Conservation (phyloP, 2,329 filamentous ascomycete species). For the Myriosclerotinia duriaeana region DNA sequence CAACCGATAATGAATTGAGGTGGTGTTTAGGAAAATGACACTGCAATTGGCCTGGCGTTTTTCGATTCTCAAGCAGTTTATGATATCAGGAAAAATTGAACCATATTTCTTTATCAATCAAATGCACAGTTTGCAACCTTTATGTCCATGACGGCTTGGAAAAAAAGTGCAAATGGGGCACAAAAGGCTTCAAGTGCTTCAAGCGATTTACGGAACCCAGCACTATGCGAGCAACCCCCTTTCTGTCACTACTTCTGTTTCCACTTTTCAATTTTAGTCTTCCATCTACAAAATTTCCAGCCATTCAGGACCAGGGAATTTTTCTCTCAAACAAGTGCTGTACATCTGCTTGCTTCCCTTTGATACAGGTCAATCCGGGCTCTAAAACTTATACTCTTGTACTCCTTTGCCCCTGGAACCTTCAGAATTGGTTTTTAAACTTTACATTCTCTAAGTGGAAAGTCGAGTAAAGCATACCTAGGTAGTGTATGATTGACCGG, state of each 20-base stretch:
- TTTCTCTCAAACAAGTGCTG: neutral
- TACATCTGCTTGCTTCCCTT: neutral
- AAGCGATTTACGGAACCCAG: neutral
- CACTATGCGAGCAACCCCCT: neutral
- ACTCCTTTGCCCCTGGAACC: neutral
- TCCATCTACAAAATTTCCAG: neutral
- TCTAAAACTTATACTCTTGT: neutral
- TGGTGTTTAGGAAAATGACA: slow-evolving; percentile 23
- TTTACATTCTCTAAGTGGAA: neutral
- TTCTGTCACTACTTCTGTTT: neutral
- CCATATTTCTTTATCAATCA: neutral
- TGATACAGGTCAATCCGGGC: neutral
- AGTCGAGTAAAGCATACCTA: no score
- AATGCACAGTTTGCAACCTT: neutral
- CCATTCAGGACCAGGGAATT: neutral
- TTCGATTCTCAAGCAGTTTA: slow-evolving; percentile 14
- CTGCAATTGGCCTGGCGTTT: slow-evolving; percentile 22
- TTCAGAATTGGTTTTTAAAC: neutral
- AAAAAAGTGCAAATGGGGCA: neutral
- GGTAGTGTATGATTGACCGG: neutral
- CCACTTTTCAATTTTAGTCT: neutral
- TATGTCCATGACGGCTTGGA: neutral
- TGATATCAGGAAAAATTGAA: slow-evolving; percentile 16
- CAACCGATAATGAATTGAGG: slow-evolving; percentile 11
- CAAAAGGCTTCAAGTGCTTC: neutral